These are phyloP conservation scores for Aspergillus novofumigatus DNA, from an alignment of 2,329 filamentous ascomycete species.

Conservation along the genomic window DNA sequence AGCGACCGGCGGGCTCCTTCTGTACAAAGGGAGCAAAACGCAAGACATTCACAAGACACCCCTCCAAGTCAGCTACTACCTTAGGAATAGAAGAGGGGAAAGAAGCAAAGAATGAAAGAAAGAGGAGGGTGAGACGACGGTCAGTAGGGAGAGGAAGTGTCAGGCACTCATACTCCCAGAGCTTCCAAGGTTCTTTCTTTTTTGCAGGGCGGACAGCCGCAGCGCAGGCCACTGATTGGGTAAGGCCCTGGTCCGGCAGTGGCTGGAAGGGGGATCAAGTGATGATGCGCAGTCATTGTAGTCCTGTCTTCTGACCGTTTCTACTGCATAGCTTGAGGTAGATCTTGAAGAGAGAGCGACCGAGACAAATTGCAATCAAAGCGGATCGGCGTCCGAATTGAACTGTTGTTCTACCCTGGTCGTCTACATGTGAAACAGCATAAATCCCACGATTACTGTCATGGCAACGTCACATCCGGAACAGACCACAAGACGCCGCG, in stretches of 20 bases:
- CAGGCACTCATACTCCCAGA: not conserved
- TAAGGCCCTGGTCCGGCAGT: not conserved
- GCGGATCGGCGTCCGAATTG: not conserved
- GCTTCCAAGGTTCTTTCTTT: conserved; percentile 1
- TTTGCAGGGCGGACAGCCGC: not conserved
- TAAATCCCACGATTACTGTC: not conserved
- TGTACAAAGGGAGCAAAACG: conserved; percentile 24
- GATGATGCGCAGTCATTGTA: not conserved
- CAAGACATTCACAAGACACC: conserved; percentile 33
- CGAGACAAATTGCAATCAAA: not conserved
- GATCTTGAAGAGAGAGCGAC: not conserved
- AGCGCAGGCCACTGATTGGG: conserved; percentile 2
- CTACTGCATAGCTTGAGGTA: not conserved
- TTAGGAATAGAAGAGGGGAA: conserved; percentile 3
- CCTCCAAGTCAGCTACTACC: not conserved
- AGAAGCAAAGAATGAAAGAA: conserved; percentile 14
- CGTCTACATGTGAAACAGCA: not conserved
- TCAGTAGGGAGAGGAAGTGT: conserved; percentile 1
- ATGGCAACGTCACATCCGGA: not conserved
- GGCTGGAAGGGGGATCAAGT: not conserved
- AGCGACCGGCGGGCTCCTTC: conserved; percentile 27
- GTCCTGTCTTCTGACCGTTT: not conserved
- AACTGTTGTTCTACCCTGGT: not conserved
- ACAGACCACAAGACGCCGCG: no score
- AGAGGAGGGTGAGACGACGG: conserved; percentile 12